phyloP scores from a whole-genome alignment of 805 yeast genomes.

The Wickerhamiella azymoides region DNA sequence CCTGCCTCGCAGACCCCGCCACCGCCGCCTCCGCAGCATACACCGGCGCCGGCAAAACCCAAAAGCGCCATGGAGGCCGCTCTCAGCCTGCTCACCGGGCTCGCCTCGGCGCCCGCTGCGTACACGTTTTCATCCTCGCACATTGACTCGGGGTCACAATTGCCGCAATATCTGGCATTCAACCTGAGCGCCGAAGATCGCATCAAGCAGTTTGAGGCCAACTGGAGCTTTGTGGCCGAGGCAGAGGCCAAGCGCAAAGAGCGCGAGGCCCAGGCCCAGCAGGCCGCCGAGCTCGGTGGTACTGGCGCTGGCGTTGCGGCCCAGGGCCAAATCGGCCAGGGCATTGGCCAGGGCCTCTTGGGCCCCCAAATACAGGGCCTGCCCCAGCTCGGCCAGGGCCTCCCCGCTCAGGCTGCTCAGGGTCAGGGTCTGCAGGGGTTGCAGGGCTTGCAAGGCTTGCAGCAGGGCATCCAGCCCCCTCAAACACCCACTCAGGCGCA shows the following conservation, averaged over 20 bases:
- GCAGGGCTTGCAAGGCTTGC: no score
- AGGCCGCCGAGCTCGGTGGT: neutral
- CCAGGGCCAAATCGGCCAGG: neutral
- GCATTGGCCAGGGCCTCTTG: no score
- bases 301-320: neutral
- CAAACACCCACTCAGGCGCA: constrained; percentile 17
- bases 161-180: constrained; percentile 6
- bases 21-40: neutral
- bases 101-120: neutral
- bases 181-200: neutral
- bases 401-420: no score
- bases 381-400: no score
- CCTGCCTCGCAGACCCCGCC: neutral
- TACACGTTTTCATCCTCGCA: constrained; percentile 1
- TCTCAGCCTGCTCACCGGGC: neutral
- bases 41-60: neutral
- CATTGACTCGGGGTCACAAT: neutral
- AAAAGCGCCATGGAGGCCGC: neutral
- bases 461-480: neutral
- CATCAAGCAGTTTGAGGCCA: neutral
- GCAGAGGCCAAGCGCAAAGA: neutral
- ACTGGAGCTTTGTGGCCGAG: neutral
- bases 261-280: neutral
- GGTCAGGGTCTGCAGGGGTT: no score
- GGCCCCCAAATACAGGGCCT: no score